phyloP scores from a whole-genome alignment of 352 stramenopile genomes.

The Globisporangium polare region DNA sequence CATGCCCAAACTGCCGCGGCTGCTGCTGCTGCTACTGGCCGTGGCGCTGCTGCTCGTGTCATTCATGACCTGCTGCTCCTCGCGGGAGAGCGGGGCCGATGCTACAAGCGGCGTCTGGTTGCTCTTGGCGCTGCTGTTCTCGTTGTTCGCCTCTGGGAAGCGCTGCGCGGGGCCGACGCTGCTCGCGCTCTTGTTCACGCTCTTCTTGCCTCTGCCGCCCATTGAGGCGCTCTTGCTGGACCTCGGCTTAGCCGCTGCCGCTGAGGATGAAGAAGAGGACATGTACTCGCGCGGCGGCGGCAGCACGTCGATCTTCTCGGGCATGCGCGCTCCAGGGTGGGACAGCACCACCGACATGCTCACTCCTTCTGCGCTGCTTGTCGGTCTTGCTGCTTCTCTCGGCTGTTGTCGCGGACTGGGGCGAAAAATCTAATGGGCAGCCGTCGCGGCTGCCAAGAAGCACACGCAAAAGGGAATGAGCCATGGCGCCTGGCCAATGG shows the following conservation, averaged over 20 bases:
- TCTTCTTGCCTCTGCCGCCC: background rate
- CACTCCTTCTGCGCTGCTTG: background rate
- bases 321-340: conserved; percentile 2
- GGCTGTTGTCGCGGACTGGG: background rate
- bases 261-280: background rate
- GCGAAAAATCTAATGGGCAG: conserved; percentile 9
- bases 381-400: background rate
- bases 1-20: background rate
- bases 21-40: conserved; percentile 9
- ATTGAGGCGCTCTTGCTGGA: background rate
- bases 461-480: background rate
- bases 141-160: conserved; percentile 7
- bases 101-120: background rate
- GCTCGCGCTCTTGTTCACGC: background rate
- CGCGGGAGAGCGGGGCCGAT: background rate
- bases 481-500: background rate
- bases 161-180: background rate
- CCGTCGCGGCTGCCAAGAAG: background rate
- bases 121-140: conserved; percentile 3
- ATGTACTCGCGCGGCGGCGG: conserved; percentile 1
- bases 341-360: conserved; percentile 11
- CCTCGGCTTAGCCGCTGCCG: background rate
- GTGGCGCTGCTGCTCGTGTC: conserved; percentile 7
- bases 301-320: conserved; percentile 9
- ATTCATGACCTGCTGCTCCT: background rate